Evolutionary conservation across 1,139 yeast species (phyloP), one percentile per base, ranked within the genome.

Genomic region (Taiozyma sp.): DNA sequence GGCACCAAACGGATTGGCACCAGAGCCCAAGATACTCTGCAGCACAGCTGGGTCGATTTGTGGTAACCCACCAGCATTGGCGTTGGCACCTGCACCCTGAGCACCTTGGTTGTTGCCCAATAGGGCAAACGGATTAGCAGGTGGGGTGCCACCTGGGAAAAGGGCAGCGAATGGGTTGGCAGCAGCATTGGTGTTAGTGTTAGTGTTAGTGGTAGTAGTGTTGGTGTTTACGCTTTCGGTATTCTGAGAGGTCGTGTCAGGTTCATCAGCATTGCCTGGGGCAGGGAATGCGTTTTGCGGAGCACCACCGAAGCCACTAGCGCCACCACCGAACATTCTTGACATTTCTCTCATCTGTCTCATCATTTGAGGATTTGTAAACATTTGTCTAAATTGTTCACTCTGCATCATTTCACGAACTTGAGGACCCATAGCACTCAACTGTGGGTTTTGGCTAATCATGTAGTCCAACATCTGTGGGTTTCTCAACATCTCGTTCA

Each of bases 381-480:
- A 65, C 91, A 91, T 87, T 63, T 85, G 85, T 68, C 97, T 81
- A 67, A 92, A 83, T 64, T 82, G 79, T 8, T 95, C 96, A 64
- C 86, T 83, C 67, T 87, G 96, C 63, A 93, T 71, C 85, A 91
- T 78, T 65, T 87, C 83, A 63, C 97, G 81, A 19, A 87, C 93
- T 64, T 87, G 91, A 8, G 96, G 96, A 13, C 96, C 96, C 90
- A 90, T 81, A 5, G 84, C 81, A 59, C 95, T 80, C 64, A 90
- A 73, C 65, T 86, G 91, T 6, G 98, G 97, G 58, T 87, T 83
- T 61, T 86, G 89, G 63, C 83, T 83, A 64, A 92, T 87, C 78
- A 92, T 71, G 65, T 76, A 84, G 61, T 92, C 97, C 51, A 92
- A 67, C 91, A 85, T 85, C 65, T 84, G 90, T 3, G 93, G 93